These are phyloP conservation scores for Postia placenta DNA, from an alignment of 768 basidiomycete species.

Conservation along the genomic window DNA sequence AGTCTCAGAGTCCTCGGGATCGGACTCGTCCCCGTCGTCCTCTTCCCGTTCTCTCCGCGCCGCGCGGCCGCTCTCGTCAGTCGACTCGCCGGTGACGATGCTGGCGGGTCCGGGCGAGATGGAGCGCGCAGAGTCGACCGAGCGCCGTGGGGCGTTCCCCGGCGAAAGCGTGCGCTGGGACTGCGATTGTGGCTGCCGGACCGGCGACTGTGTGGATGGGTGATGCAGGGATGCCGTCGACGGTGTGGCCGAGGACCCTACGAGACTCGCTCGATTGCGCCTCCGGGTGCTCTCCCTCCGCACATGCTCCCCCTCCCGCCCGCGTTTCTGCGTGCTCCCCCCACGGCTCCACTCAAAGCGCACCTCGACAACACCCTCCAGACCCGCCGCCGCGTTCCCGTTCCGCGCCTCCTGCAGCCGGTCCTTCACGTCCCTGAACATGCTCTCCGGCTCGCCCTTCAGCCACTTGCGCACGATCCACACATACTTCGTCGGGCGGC, in stretches of 20 bases:
- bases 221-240: conserved; percentile 15
- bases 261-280: conserved; percentile 9
- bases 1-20: conserved; percentile 94
- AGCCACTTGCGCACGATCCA: conserved; percentile 77
- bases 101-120: conserved; percentile 14
- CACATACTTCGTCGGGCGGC: conserved; percentile 49
- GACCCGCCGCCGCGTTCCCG: conserved; percentile 1
- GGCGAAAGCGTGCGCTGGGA: conserved; percentile 9
- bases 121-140: conserved; percentile 17
- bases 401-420: conserved; percentile 26
- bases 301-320: conserved; percentile 18
- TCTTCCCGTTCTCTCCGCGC: conserved; percentile 10
- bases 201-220: conserved; percentile 2
- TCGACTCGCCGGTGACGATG: conserved; percentile 8
- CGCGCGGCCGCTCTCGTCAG: conserved; percentile 2
- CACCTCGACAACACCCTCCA: conserved; percentile 48
- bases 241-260: conserved; percentile 14
- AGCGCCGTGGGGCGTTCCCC: conserved; percentile 5
- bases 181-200: conserved; percentile 8
- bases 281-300: conserved; percentile 15
- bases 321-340: conserved; percentile 18
- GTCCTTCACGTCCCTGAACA: conserved; percentile 40
- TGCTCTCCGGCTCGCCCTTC: conserved; percentile 45
- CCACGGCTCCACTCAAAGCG: conserved; percentile 76
- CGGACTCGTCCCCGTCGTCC: conserved; percentile 75